Base-by-base conservation (phyloP, 2,329 filamentous ascomycete genomes). In the Trichoderma hamatum region DNA sequence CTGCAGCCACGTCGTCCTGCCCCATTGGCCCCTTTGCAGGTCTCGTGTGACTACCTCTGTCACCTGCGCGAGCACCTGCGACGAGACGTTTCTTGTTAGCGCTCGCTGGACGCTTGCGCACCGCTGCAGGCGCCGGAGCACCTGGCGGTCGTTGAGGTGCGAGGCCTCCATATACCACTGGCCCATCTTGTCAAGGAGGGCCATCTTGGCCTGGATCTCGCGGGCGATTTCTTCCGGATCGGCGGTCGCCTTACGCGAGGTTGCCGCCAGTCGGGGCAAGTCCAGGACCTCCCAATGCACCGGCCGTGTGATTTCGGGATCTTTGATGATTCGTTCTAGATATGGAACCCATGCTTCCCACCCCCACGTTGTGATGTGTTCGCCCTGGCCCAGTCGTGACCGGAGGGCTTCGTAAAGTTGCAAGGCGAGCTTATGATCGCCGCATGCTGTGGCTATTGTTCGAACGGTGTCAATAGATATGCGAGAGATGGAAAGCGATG, bases 331-430 rank as follows among this genome's bases (percentile, higher is more conserved):
- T 30, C 67, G 59, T 49, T 80, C 72, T 4, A 75, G 54, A 65
- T 80, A 76, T 4, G 72, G 73, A 21, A 67, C 69, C 80, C 80
- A 82, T 14, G 72, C 61, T 16, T 73, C 72, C 78, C 79, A 82
- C 19, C 73, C 61, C 76, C 79, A 79, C 4, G 73, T 59, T 32
- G 69, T 46, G 28, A 61, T n/a, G 32, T 54, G 49, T 7, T 13
- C 7, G 9, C 43, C 64, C 6, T 49, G 58, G 14, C 49, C 39
- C 0, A 56, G 58, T 14, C 71, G 71, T 19, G 49, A 26, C 21
- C 70, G 63, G n/a, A 72, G 58, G 2, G 66, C 59, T 30, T 73
- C 66, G 69, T 76, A 74, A 13, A 79, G 69, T 5, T 54, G 34
- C 14, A 78, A 59, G 1, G 76, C 78, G 19, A 73, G 67, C 5